Base-by-base conservation (phyloP, 192 early-diverging fungal species). In the Entomortierella lignicola region DNA sequence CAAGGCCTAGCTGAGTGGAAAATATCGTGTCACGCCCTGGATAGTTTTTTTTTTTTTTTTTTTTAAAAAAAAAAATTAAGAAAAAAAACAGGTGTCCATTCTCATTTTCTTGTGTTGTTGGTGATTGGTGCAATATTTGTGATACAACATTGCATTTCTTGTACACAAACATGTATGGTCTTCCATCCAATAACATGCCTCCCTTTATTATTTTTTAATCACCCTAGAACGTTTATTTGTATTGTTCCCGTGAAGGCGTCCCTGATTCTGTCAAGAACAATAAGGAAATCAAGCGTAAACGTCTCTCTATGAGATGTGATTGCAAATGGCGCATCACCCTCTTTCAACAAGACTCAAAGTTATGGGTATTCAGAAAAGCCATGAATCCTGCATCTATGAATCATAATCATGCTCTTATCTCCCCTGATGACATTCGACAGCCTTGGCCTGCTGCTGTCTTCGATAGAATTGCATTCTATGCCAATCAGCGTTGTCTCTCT, bases 251-350 rank as follows among this genome's bases (percentile, higher is more conserved):
- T 50, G 88, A 89, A 77, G 88, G 88, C 25, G 65, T 89, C 8
- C 82, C 86, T 8, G 88, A 89, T 63, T 86, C 84, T 21, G 72
- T 81, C 61, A 80, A 84, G 30, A 82, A 84, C 69, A 82, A 82
- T 47, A 87, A 86, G 80, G 64, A 80, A 21, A 83, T 80, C 26
- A 83, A 87, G 67, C 71, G 88, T 23, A 87, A 87, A 58, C 80
- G 88, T 60, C 62, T 84, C 1, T 87, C 86, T 7, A 81, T 84
- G 73, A 82, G 86, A 39, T 89, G 88, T 56, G 88, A 87, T 61
- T 89, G 88, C 66, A 83, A 85, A 60, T 89, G 88, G 88, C 79
- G 88, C 37, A 83, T 89, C 21, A 85, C 87, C 4, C 59, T 89
- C 20, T 87, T 83, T 69, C 82, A 87, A 71, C 86, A 86, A 69